phyloP scores from a whole-genome alignment of 768 basidiomycete species.

The Leccinum subgranulosum region DNA sequence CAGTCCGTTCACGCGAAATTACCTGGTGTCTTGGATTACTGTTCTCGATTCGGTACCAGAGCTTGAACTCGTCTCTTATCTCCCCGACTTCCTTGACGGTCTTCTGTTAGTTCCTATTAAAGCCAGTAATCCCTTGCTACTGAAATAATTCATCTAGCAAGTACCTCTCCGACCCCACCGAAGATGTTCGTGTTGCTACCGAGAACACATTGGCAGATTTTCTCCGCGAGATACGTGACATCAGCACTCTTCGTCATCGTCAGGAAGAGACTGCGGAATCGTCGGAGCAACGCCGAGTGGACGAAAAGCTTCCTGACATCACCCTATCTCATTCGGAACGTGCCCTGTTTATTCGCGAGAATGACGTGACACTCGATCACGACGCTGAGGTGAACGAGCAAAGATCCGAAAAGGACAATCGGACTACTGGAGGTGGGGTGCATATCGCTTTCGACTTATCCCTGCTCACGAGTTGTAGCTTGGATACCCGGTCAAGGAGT shows the following conservation, averaged over 20 bases:
- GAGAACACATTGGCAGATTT: conserved; percentile 89
- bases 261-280: conserved; percentile 51
- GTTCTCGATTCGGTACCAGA: conserved; percentile 96
- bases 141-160: conserved; percentile 48
- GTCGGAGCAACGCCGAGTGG: conserved; percentile 38
- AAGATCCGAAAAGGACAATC: conserved; percentile 45
- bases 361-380: conserved; percentile 37
- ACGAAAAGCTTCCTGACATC: conserved; percentile 58
- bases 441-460: neutral
- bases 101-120: conserved; percentile 60
- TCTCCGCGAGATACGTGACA: conserved; percentile 84
- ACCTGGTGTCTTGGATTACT: conserved; percentile 95
- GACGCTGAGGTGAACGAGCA: conserved; percentile 45
- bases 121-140: conserved; percentile 1
- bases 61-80: conserved; percentile 88
- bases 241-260: conserved; percentile 70
- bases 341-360: conserved; percentile 50
- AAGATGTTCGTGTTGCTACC: conserved; percentile 89
- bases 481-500: conserved; percentile 97
- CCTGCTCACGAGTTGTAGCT: conserved; percentile 37
- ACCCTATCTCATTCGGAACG: conserved; percentile 57
- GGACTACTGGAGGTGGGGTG: conserved; percentile 61
- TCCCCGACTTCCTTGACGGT: conserved; percentile 94
- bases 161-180: conserved; percentile 93
- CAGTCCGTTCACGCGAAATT: conserved; percentile 93